Evolutionary conservation across 179 eudicot genomes (phyloP), one percentile per base, ranked within the genome.

Genomic region (Beta macrorhiza): DNA sequence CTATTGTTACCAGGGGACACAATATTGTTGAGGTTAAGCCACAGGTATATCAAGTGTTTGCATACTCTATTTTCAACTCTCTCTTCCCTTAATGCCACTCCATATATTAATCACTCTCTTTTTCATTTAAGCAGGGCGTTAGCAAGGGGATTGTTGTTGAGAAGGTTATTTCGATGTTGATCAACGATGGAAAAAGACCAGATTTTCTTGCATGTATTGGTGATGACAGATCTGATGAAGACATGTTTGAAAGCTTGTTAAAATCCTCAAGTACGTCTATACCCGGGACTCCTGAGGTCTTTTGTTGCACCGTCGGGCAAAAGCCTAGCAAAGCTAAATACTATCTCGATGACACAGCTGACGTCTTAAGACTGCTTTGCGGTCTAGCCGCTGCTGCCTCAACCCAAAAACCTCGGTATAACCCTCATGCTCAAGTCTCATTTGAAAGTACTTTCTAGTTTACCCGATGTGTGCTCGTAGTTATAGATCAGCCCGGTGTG

Each of bases 311-410:
- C 0, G 95, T 94, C 65, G 98, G 97, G 65, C 90, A 87, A 78
- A 94, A 94, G 88, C 97, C 98, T 45, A 93, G 98, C 91, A 93
- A 93, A 81, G 98, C 97, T 4, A 93, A 86, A 57, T 94, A 94
- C 82, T 94, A 89, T 81, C 92, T 94, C 9, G 97, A 94, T 22
- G 98, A 94, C 78, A 85, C 93, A 73, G 56, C 85, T 63, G 97
- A 91, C 55, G 97, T 94, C 42, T 72, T 88, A 49, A 84, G 84
- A 77, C 76, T 93, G 74, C 92, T 93, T 44, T 71, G 82, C 16
- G 92, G 97, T 57, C 91, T 93, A 55, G 92, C 93, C 61, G 82
- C 80, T 65, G 83, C 84, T 44, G 86, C 93, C 72, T 90, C 93
- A n/a, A 80, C 78, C 73, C 92, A 89, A 72, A 92, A 91, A 80